Percentiles rank a stretch among this genome's conserved stretches.
Evolutionary conservation across 768 basidiomycete genomes (phyloP).

Genomic region (Hygrocybe punicea): DNA sequence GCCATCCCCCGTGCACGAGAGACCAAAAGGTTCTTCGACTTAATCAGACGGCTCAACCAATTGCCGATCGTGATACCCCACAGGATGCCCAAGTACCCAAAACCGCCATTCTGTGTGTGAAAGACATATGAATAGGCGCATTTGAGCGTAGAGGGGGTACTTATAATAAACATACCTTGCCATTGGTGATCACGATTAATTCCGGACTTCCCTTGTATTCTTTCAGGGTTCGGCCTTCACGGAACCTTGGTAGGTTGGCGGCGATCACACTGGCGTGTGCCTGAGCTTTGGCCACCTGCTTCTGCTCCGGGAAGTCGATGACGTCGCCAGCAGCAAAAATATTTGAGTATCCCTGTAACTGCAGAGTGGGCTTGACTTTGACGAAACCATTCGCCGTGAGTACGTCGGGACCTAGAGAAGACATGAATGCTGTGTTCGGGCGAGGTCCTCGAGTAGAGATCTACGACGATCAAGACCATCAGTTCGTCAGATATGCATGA

Average conservation of each 20-base stretch:
- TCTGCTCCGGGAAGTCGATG: slow-evolving; percentile 61
- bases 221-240: slow-evolving; percentile 40
- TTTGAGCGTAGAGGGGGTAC: neutral
- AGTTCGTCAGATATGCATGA: neutral
- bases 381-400: slow-evolving; percentile 45
- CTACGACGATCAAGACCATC: neutral
- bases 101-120: slow-evolving; percentile 33
- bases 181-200: slow-evolving; percentile 52
- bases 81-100: slow-evolving; percentile 39
- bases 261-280: slow-evolving; percentile 46
- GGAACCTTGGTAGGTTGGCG: slow-evolving; percentile 47
- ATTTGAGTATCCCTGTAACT: slow-evolving; percentile 46
- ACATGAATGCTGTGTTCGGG: slow-evolving; percentile 53
- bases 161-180: slow-evolving; percentile 39
- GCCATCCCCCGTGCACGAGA: slow-evolving; percentile 3
- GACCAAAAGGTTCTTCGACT: slow-evolving; percentile 25
- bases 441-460: slow-evolving; percentile 41
- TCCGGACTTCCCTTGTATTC: slow-evolving; percentile 51
- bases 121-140: neutral
- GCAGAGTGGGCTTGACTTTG: slow-evolving; percentile 55
- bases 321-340: slow-evolving; percentile 69
- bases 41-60: slow-evolving; percentile 35
- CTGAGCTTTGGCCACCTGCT: slow-evolving; percentile 46
- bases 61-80: slow-evolving; percentile 47
- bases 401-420: slow-evolving; percentile 36